Conservation (phyloP, 2,329 filamentous ascomycete genomes). For the Colletotrichum sp. region DNA sequence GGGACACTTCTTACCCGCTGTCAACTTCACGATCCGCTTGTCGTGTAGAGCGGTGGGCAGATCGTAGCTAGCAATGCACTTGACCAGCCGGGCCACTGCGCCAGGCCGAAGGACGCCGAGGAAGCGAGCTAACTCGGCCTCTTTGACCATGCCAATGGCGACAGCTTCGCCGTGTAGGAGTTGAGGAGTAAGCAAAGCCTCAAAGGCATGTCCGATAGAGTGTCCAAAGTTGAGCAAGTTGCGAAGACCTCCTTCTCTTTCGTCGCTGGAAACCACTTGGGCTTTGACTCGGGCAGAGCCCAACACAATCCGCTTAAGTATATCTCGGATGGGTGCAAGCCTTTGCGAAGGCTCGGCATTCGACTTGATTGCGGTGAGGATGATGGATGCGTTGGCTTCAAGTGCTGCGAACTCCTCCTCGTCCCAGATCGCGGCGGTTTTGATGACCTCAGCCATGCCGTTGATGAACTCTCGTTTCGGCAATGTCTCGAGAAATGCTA, state of each 20-base stretch:
- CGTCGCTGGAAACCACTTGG: conserved; percentile 90
- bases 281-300: conserved; percentile 95
- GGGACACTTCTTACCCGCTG: conserved; percentile 85
- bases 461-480: conserved; percentile 95
- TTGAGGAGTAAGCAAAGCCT: conserved; percentile 94
- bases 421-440: conserved; percentile 96
- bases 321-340: conserved; percentile 72
- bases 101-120: conserved; percentile 84
- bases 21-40: conserved; percentile 79
- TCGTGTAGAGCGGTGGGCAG: conserved; percentile 86
- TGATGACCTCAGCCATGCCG: conserved; percentile 97
- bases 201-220: conserved; percentile 95
- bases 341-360: conserved; percentile 46
- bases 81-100: conserved; percentile 86
- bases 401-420: conserved; percentile 84
- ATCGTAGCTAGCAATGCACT: conserved; percentile 94
- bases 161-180: conserved; percentile 95
- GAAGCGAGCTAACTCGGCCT: conserved; percentile 90
- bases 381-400: conserved; percentile 79
- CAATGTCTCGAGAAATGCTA: conserved; percentile 88
- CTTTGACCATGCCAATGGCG: conserved; percentile 97
- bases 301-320: conserved; percentile 80
- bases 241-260: conserved; percentile 89
- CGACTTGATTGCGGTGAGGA: conserved; percentile 75
- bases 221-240: conserved; percentile 98